A percentile compares a stretch with the other conserved stretches of the same genome.
Conservation (phyloP, 495 filamentous ascomycete species). For the Entonaema liquescens region DNA sequence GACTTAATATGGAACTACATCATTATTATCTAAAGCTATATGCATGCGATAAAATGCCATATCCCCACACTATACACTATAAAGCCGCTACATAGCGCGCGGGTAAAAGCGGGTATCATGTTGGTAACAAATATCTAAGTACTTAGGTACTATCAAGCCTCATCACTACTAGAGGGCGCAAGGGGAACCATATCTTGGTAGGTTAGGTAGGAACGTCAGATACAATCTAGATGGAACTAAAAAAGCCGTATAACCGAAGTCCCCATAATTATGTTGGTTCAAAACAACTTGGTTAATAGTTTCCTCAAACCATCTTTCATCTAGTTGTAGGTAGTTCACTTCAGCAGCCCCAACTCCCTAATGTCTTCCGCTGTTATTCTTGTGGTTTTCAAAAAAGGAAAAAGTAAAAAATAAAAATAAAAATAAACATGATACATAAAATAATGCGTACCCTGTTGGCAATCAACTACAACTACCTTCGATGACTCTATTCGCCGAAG, state of each 20-base stretch:
- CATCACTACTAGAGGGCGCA: background rate
- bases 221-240: background rate
- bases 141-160: background rate
- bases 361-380: background rate
- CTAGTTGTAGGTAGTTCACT: background rate
- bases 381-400: too few species aligned
- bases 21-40: background rate
- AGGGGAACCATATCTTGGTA: background rate
- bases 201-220: background rate
- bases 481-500: too few species aligned
- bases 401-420: too few species aligned
- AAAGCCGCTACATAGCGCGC: background rate
- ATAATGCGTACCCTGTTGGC: too few species aligned
- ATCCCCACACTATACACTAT: background rate
- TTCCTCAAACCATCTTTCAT: background rate
- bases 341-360: background rate
- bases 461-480: too few species aligned
- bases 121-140: too few species aligned
- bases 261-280: too few species aligned
- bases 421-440: too few species aligned
- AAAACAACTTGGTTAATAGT: too few species aligned
- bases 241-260: too few species aligned
- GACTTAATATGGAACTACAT: background rate
- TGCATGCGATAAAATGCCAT: background rate
- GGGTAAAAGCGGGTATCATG: background rate